Conservation (phyloP, 73 alveolate genomes). For the Paramecium sexaurelia region DNA sequence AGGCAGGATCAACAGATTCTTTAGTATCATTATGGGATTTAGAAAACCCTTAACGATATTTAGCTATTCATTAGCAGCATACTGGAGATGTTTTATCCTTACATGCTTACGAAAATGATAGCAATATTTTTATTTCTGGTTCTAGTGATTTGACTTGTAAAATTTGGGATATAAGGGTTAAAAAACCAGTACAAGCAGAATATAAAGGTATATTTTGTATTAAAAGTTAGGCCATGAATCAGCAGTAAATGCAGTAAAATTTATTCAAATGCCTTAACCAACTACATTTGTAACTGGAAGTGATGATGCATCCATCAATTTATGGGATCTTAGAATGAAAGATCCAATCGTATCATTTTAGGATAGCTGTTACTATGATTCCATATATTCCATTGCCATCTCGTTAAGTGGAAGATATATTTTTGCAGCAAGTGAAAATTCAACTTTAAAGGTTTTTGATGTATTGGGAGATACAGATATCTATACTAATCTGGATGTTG, state of each 20-base stretch:
- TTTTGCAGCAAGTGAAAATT: constrained; percentile 63
- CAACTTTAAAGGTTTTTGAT: constrained; percentile 62
- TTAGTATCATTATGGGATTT: constrained; percentile 69
- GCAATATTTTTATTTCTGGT: constrained; percentile 61
- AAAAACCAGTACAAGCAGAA: constrained; percentile 63
- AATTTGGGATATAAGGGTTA: constrained; percentile 67
- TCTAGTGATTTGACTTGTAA: constrained; percentile 65
- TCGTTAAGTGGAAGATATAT: constrained; percentile 60
- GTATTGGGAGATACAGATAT: constrained; percentile 58
- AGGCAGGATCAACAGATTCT: constrained; percentile 70
- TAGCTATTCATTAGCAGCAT: constrained; percentile 54
- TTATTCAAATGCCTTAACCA: constrained; percentile 50
- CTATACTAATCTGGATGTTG: constrained; percentile 50
- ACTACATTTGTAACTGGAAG: constrained; percentile 69
- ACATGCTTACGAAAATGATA: constrained; percentile 58
- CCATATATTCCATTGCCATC: constrained; percentile 61
- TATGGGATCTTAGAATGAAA: constrained; percentile 68
- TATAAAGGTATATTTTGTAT: constrained; percentile 20
- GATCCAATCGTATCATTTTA: constrained; percentile 54
- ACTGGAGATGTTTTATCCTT: constrained; percentile 65
- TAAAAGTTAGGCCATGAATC: constrained; percentile 59
- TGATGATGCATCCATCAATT: constrained; percentile 63
- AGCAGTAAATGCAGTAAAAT: constrained; percentile 67
- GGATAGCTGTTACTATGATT: constrained; percentile 58
- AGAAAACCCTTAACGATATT: constrained; percentile 55